Evolutionary conservation across 495 filamentous ascomycete species (phyloP).

Genomic region (Apiosordaria backusii): DNA sequence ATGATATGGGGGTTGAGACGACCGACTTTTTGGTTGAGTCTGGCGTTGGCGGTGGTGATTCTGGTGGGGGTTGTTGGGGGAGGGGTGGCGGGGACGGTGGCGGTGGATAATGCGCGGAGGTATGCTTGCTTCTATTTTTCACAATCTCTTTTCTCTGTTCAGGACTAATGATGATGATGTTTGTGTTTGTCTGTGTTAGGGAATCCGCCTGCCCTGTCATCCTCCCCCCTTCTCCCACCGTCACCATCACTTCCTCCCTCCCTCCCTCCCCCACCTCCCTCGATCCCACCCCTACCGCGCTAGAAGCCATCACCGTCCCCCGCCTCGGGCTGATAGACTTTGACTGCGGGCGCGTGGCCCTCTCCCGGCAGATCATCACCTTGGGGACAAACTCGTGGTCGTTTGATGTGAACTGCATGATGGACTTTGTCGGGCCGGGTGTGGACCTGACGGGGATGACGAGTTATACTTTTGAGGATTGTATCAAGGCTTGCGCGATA

Average conservation of each 20-base stretch:
- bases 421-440: not conserved
- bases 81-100: slow-evolving; percentile 14
- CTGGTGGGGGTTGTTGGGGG: slow-evolving; percentile 13
- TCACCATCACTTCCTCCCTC: slow-evolving; percentile 7
- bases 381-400: slow-evolving; percentile 10
- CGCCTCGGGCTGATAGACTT: slow-evolving; percentile 16
- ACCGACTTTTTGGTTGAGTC: not conserved
- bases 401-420: slow-evolving; percentile 18
- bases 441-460: slow-evolving; percentile 17
- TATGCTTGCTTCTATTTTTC: too few species aligned
- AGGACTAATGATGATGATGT: too few species aligned
- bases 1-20: slow-evolving; percentile 10
- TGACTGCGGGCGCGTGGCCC: slow-evolving; percentile 12
- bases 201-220: slow-evolving; percentile 1
- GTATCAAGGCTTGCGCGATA: slow-evolving; percentile 15
- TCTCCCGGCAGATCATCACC: slow-evolving; percentile 14
- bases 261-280: not conserved
- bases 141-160: too few species aligned
- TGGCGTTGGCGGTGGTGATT: slow-evolving; percentile 7
- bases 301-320: slow-evolving; percentile 8
- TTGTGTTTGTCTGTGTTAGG: too few species aligned
- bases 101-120: slow-evolving; percentile 16
- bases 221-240: slow-evolving; percentile 4
- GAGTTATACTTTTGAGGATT: slow-evolving; percentile 18
- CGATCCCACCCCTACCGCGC: not conserved